Evolutionary conservation across 352 stramenopile genomes (phyloP), one percentile per base, ranked within the genome.

Genomic region (Pythium oligandrum): DNA sequence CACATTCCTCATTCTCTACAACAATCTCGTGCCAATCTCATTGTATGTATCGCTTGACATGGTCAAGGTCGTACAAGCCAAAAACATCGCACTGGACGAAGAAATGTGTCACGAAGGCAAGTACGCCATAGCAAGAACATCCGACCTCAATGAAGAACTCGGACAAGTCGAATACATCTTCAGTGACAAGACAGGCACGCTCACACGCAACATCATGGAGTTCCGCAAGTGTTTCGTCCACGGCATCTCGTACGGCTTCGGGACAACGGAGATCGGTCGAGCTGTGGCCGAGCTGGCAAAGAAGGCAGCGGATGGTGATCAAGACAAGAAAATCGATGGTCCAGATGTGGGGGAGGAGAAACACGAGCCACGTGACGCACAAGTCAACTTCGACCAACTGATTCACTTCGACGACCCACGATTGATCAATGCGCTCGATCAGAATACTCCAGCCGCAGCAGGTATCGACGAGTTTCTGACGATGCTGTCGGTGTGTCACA

Each of bases 141-240:
- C 88, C 0, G 86, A 96, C 50, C 64, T 98, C 47, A 96, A 95
- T 47, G 91, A 96, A 65, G 88, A 98, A 49, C 65, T 98, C 2
- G 97, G 96, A 2, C 87, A 98, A 68, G 84, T 99, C 32, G 78
- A 98, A 58, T 98, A 99, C 59, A 95, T 99, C 10, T 99, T 99
- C 77, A 98, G 83, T 32, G 96, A 99, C 71, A 99, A 99, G 69
- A 99, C 97, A 6, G 97, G 97, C 6, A 99, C 97, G 35, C 77
- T 99, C 36, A 99, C 97, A n/a, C 86, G 93, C 52, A 99, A 99
- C 76, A 88, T 98, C 31, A 99, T 99, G 96, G 83, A 98, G 66
- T 97, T 98, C 52, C 85, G 90, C 40, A 95, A 95, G 49, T 96
- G 90, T 55, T 90, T 85, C 17, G 74, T 98, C 40, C 64, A 70